Conservation (phyloP, 257 asterid genomes). For the Solanum chiquidenum region DNA sequence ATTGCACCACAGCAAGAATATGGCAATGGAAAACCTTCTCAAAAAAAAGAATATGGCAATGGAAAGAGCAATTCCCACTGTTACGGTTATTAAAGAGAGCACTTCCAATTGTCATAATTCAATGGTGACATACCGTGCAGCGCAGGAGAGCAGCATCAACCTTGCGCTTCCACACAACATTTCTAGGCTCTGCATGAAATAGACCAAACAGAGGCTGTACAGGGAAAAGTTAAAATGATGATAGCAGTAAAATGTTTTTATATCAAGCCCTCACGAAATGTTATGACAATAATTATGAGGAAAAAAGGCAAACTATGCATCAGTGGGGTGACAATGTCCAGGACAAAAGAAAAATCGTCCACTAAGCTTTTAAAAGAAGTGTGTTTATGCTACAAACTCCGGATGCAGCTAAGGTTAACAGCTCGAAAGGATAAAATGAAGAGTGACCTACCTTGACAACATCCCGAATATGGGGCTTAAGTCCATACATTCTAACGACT, state of each 20-base stretch:
- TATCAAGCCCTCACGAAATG: not conserved
- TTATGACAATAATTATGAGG: too few relatives aligned
- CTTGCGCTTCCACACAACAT: slow-evolving; percentile 77
- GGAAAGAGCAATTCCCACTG: not conserved
- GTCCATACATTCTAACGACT: slow-evolving; percentile 42
- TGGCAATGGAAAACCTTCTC: not conserved
- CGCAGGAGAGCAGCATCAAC: slow-evolving; percentile 63
- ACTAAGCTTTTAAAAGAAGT: not conserved
- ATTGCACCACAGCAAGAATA: not conserved
- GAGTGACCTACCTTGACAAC: slow-evolving; percentile 41
- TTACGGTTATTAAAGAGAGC: not conserved
- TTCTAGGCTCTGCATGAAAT: slow-evolving; percentile 70
- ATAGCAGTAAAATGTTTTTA: not conserved
- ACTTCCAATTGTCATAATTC: not conserved
- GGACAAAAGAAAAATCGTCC: not conserved
- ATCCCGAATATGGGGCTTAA: slow-evolving; percentile 62
- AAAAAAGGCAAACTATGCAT: not conserved
- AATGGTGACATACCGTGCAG: slow-evolving; percentile 43
- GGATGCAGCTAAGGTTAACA: not conserved
- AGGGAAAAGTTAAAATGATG: not conserved
- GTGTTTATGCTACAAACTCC: not conserved
- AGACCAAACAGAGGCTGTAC: slow-evolving; percentile 82
- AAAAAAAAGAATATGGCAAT: not conserved
- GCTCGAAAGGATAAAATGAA: not conserved
- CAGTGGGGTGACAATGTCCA: not conserved